Conservation (phyloP, 2,329 filamentous ascomycete genomes). For the Cadophora sp. region DNA sequence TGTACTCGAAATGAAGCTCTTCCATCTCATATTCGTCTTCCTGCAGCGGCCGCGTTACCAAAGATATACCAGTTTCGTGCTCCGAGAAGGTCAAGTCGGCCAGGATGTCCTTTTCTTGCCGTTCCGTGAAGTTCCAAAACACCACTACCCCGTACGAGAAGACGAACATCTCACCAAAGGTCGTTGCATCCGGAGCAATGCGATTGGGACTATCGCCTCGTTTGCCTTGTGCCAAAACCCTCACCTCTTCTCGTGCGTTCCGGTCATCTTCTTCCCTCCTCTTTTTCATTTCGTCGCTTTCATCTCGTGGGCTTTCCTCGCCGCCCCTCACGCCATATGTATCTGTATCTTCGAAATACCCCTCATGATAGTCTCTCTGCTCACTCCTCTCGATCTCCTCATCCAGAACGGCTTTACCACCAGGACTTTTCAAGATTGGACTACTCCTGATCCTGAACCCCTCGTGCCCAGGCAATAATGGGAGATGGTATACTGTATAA, state of each 20-base stretch:
- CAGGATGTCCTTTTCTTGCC: conserved; percentile 94
- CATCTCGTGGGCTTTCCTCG: conserved; percentile 53
- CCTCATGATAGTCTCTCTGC: conserved; percentile 85
- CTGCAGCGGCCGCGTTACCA: conserved; percentile 80
- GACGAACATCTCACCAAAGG: conserved; percentile 94
- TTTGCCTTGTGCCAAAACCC: conserved; percentile 47
- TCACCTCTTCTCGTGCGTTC: conserved; percentile 47
- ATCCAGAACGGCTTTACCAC: conserved; percentile 90
- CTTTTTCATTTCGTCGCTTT: conserved; percentile 46
- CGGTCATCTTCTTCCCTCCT: conserved; percentile 43
- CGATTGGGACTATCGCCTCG: conserved; percentile 60
- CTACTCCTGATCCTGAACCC: conserved; percentile 90
- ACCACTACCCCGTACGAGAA: conserved; percentile 97
- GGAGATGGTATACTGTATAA: conserved; percentile 93
- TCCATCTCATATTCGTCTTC: conserved; percentile 96
- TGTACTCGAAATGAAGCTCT: conserved; percentile 99
- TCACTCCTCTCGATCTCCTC: conserved; percentile 97
- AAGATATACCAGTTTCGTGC: conserved; percentile 66
- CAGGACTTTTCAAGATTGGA: conserved; percentile 89
- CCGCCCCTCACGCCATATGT: conserved; percentile 57
- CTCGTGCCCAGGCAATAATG: conserved; percentile 82
- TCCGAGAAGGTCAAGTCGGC: conserved; percentile 92
- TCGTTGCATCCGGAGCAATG: conserved; percentile 73
- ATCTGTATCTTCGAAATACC: conserved; percentile 80
- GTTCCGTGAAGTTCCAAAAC: conserved; percentile 98